phyloP scores from a whole-genome alignment of 2,329 filamentous ascomycete genomes.

The Emericellopsis atlantica region DNA sequence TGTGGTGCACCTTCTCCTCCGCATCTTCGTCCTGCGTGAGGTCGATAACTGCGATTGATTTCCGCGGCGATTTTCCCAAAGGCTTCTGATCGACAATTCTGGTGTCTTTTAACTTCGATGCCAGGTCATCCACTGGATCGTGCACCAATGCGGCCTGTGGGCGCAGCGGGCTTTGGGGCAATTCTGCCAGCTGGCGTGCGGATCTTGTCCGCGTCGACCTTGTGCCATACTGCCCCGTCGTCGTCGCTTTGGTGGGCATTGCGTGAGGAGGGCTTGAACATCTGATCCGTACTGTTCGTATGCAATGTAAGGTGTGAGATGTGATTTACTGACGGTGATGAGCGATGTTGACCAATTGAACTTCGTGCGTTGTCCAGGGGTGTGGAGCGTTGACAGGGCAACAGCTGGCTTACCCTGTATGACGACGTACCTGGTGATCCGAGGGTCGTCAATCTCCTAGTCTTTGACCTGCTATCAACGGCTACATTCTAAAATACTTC shows the following conservation, averaged over 20 bases:
- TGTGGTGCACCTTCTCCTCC: background rate
- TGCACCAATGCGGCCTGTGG: background rate
- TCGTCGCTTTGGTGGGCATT: constrained; percentile 31
- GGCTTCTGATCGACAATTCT: background rate
- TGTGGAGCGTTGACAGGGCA: background rate
- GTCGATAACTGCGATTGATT: background rate
- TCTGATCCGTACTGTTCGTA: background rate
- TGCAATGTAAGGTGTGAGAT: background rate
- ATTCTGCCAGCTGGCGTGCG: constrained; percentile 35
- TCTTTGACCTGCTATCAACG: too few relatives aligned
- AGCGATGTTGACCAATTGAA: background rate
- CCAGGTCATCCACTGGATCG: background rate
- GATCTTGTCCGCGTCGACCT: constrained; percentile 30
- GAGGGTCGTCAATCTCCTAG: too few relatives aligned
- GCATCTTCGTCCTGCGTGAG: background rate
- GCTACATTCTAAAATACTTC: too few relatives aligned
- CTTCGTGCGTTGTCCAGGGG: too few relatives aligned
- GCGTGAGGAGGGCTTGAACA: constrained; percentile 5
- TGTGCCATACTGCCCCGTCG: constrained; percentile 37
- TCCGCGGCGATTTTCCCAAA: background rate
- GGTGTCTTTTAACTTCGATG: background rate
- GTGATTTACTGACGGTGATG: background rate
- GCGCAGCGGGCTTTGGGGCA: constrained; percentile 36
- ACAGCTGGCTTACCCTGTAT: background rate
- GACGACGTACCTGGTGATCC: too few relatives aligned